Conservation (phyloP, 1,284 basidiomycete genomes). For the Leccinum ponderosum region DNA sequence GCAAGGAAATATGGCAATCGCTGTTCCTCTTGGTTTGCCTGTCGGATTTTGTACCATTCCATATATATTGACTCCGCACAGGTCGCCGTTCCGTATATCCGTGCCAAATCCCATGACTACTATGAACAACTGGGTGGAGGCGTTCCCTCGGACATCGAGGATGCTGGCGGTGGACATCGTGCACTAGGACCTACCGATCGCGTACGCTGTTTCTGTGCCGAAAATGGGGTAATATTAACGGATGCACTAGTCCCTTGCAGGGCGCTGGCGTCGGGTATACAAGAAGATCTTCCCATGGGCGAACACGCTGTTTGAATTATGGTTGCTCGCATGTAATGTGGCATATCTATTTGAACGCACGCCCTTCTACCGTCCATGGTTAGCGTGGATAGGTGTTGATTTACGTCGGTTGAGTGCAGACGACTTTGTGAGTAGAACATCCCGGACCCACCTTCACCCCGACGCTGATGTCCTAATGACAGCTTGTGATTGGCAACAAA, state of each 20-base stretch:
- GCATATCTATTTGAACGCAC: slow-evolving; percentile 90
- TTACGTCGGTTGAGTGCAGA: slow-evolving; percentile 75
- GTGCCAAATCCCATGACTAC: slow-evolving; percentile 87
- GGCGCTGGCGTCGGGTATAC: slow-evolving; percentile 58
- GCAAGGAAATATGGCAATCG: slow-evolving; percentile 69
- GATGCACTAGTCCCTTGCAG: slow-evolving; percentile 41
- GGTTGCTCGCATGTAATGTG: slow-evolving; percentile 84
- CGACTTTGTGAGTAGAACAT: slow-evolving; percentile 58
- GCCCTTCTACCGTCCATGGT: slow-evolving; percentile 91
- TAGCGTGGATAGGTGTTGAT: slow-evolving; percentile 81
- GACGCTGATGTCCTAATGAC: slow-evolving; percentile 31
- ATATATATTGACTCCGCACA: slow-evolving; percentile 32
- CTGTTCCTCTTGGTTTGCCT: slow-evolving; percentile 70
- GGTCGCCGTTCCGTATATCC: slow-evolving; percentile 88
- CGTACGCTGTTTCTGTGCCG: slow-evolving; percentile 36
- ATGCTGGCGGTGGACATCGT: slow-evolving; percentile 46
- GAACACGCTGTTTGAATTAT: slow-evolving; percentile 77
- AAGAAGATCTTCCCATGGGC: slow-evolving; percentile 81
- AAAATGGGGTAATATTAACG: slow-evolving; percentile 9
- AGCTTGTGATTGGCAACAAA: slow-evolving; percentile 40
- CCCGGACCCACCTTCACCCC: neutral
- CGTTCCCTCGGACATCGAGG: slow-evolving; percentile 64
- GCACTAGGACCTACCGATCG: slow-evolving; percentile 48
- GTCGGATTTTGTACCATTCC: neutral
- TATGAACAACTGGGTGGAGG: slow-evolving; percentile 91